Base-by-base conservation (phyloP, 2,329 filamentous ascomycete genomes). In the Colletotrichum phormii region DNA sequence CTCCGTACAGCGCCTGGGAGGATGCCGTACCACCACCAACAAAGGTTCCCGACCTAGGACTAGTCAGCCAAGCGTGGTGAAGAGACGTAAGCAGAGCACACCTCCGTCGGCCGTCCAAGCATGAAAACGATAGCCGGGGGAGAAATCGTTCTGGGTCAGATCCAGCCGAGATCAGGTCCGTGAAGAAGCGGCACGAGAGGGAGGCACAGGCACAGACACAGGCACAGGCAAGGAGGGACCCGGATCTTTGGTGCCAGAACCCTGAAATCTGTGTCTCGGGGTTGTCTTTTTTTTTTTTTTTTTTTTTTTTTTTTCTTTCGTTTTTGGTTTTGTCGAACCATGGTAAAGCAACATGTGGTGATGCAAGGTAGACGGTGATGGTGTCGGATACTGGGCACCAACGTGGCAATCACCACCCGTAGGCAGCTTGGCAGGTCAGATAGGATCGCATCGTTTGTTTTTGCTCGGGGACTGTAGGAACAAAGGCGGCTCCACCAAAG, bases 1-100 rank as follows among this genome's bases (percentile, higher is more conserved):
- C 26, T 29, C 26, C 26, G 26, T 26, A 68, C 59, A 58, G 53
- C 31, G 58, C 11, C 58, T 42, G 58, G 18, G 51, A 68, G 53
- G 59, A 68, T 57, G 26, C 24, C 33, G 53, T 37, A 37, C 61
- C 53, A 31, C 35, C 22, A 54, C 42, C 60, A n/a, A 33, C 42
- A 24, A 51, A 51, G 60, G 26, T 35, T 26, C 37, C 35, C 8
- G n/a, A 31, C 22, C 55, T 42, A 12, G 33, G 26, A 54, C 35
- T 35, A 54, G n/a, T 26, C 33, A 29, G 9, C 51, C 12, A 24
- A 55, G 49, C 29, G 35, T 9, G 18, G 35, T n/a, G 9, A 26
- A 18, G 15, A 61, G 22, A 29, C 58, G 35, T n/a, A 29, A 24
- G 12, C 9, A 37, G n/a, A 46, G 35, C n/a, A 46, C 24, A 33